These are phyloP conservation scores for Fragaria ananassa DNA, from an alignment of 306 rosid genomes.

Conservation along the genomic window DNA sequence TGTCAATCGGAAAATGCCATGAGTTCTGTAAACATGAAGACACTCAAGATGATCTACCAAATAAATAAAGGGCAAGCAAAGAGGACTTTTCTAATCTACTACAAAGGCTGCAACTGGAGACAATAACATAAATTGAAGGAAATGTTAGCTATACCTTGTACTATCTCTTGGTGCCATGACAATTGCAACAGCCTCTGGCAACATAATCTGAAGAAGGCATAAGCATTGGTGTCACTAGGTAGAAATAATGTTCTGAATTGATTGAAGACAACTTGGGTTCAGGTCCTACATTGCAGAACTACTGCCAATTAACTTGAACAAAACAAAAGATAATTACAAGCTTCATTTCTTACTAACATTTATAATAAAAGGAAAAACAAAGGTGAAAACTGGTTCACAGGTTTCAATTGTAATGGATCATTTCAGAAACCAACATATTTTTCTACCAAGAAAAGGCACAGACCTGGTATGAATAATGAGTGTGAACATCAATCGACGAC, in stretches of 20 bases:
- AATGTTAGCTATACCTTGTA: constrained; percentile 50
- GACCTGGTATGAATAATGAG: constrained; percentile 99
- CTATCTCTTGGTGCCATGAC: constrained; percentile 94
- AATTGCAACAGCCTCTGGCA: constrained; percentile 95
- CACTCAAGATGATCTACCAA: constrained; percentile 6
- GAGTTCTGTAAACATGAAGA: constrained; percentile 51
- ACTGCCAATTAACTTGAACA: not conserved
- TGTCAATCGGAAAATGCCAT: constrained; percentile 93
- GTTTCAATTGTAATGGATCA: not conserved
- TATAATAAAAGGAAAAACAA: not conserved
- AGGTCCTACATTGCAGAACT: not conserved
- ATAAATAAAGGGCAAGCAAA: not conserved
- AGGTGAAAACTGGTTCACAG: not conserved
- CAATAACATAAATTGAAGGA: not conserved
- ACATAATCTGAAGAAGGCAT: constrained; percentile 65
- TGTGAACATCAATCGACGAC: constrained; percentile 96
- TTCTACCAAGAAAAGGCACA: constrained; percentile 8
- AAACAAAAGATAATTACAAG: not conserved
- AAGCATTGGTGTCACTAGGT: constrained; percentile 13
- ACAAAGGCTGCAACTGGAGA: not conserved
- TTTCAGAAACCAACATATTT: not conserved
- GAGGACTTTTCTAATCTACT: not conserved
- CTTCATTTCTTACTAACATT: not conserved
- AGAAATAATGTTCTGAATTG: not conserved
- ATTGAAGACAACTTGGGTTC: not conserved